Percentiles rank a stretch among this genome's conserved stretches.
Conservation (phyloP, 2,329 filamentous ascomycete species). For the Pyricularia pennisetigena region DNA sequence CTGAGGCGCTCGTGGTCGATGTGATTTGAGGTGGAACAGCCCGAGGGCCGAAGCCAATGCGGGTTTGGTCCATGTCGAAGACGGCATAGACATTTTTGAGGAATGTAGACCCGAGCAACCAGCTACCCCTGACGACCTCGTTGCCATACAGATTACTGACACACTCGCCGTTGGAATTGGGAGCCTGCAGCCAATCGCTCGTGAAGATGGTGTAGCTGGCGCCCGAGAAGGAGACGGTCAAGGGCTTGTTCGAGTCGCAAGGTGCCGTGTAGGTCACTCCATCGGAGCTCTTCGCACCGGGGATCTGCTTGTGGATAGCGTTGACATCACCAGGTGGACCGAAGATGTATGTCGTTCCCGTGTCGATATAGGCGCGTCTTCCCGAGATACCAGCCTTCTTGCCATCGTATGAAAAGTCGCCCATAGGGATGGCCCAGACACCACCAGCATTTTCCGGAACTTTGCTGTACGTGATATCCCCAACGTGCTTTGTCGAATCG, state of each 20-base stretch:
- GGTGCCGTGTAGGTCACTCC: slow-evolving; percentile 61
- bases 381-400: slow-evolving; percentile 44
- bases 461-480: slow-evolving; percentile 57
- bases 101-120: slow-evolving; percentile 80
- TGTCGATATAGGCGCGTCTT: slow-evolving; percentile 65
- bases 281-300: slow-evolving; percentile 45
- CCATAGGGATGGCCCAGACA: slow-evolving; percentile 66
- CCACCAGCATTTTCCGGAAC: slow-evolving; percentile 37
- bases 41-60: slow-evolving; percentile 42
- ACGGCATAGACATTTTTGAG: slow-evolving; percentile 84
- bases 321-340: slow-evolving; percentile 58
- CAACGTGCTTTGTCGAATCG: slow-evolving; percentile 57
- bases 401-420: slow-evolving; percentile 54
- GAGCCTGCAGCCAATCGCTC: slow-evolving; percentile 58
- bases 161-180: slow-evolving; percentile 36
- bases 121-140: slow-evolving; percentile 54
- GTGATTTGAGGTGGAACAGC: neutral
- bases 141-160: slow-evolving; percentile 68
- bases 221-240: slow-evolving; percentile 61
- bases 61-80: slow-evolving; percentile 63
- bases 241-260: slow-evolving; percentile 51
- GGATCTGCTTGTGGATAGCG: slow-evolving; percentile 52
- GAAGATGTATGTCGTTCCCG: slow-evolving; percentile 72
- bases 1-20: slow-evolving; percentile 16
- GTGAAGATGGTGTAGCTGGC: slow-evolving; percentile 55